Evolutionary conservation across 2,329 filamentous ascomycete species (phyloP), one percentile per base, ranked within the genome.

Genomic region (Colletotrichum aenigma): DNA sequence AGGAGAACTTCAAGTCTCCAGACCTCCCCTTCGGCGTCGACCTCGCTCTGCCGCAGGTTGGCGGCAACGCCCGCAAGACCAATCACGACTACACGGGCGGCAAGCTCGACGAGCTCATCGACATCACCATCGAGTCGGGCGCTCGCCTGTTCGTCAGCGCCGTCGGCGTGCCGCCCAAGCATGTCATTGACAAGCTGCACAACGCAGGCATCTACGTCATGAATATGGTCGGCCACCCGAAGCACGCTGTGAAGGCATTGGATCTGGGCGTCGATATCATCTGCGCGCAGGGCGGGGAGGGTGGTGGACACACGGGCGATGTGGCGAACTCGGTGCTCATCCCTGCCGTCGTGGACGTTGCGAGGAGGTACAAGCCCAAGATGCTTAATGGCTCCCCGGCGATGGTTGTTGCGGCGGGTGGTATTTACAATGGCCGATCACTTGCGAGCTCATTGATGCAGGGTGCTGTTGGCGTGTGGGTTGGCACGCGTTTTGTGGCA

Each of bases 141-240:
- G 95, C 96, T 9, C 92, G 89, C 82, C 86, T 98, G 65, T 98
- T 98, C 82, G 95, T 98, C 56, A 93, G 90, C 68, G 96, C 96
- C 2, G 96, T 98, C 0, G 96, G 96, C 10, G 94, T 98, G 26
- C 96, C 96, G 18, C 95, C 96, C 0, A 87, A 88, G 61, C 84
- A 88, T 73, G 91, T 96, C 6, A 94, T 98, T 73, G 92, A 95
- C 79, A 87, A 92, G 61, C 88, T 98, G 60, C 96, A 98, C 82
- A 89, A 89, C 10, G 93, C 94, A 0, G 94, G 94, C 0, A 94
- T 98, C 55, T 83, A 97, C 75, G 89, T 98, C 43, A 98, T 98
- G 96, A 98, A 98, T 84, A 98, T 98, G 96, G 96, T 98, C 24
- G 96, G 96, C 0, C 94, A 96, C 80, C 96, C 96, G 3, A 95